Evolutionary conservation across 2,329 filamentous ascomycete genomes (phyloP), one percentile per base, ranked within the genome.

Genomic region (Arthrinium puccinioides): DNA sequence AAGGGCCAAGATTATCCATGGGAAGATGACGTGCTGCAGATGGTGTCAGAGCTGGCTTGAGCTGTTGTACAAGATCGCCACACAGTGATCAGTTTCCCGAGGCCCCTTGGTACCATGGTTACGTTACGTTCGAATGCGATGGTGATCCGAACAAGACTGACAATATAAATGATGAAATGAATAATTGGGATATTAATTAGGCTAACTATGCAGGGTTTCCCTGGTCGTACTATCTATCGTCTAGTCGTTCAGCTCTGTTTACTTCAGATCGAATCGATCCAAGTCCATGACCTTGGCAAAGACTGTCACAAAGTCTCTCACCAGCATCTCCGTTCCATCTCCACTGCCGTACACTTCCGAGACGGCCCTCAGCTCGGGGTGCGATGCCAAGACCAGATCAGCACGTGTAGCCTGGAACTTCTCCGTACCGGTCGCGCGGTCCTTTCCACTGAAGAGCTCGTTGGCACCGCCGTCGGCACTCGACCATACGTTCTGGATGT

Each of bases 251-350:
- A n/a, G n/a, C n/a, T n/a, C n/a, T n/a, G n/a, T 23, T 33, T 21
- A 33, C 24, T 15, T n/a, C n/a, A 77, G 42, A 46, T 87, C 83
- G 52, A 78, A 87, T 10, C 83, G 73, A 56, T 87, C 83, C 39
- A 82, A 55, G 53, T 83, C 81, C 75, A 82, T 82, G 9, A 87
- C 75, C 77, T 87, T 87, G 50, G 68, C 66, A 83, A 83, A 87
- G 3, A 77, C 79, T 7, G 68, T 63, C 13, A 86, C 70, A 51
- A 87, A 87, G 64, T 87, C 83, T 59, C 72, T 75, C 29, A 77
- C 74, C 41, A 87, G 83, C 66, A 79, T 82, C 40, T 74, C 67
- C 40, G 71, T 56, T 9, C 65, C 70, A 49, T 82, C 82, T 0
- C 65, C 52, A 45, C 69, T 69, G 25, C 65, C 83, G 50, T 87